Base-by-base conservation (phyloP, 1,139 yeast species). In the Eremothecium sinecaudum region DNA sequence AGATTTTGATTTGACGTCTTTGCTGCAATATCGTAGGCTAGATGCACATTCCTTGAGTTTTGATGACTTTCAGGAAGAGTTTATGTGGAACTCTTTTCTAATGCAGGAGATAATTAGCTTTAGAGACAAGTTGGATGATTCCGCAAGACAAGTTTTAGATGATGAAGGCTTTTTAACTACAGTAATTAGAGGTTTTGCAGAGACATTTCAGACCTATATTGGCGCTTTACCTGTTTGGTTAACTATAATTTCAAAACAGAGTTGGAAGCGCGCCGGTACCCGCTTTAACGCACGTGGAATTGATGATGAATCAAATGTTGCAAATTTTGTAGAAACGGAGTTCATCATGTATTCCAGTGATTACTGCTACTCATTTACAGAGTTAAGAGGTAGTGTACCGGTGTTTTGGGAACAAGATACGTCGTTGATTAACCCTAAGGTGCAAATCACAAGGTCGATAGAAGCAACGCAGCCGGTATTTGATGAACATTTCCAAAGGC, bases 391-490 rank as follows among this genome's bases (percentile, higher is more conserved):
- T 2, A 81, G 94, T 11, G 90, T 90, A 3, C 98, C 99, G 0
- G 69, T 92, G 1, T 92, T 92, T 53, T 92, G 98, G 98, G 98
- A 92, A 55, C 99, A 92, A 56, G 97, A 87, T 50, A 76, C 93
- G 1, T 62, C 78, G n/a, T 53, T 75, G 31, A 79, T 90, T 12
- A 77, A 78, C 46, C 87, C 92, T 13, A 90, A 87, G 55, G 83
- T 90, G 33, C 80, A 82, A 24, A 69, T 92, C 9, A 86, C 96
- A 0, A 67, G 98, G 48, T 82, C 95, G 1, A 61, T 71, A 18
- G 97, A 86, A 45, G 98, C 97, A 1, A 78, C 97, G 0, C 94
- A 84, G 50, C 93, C 95, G 0, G 75, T 90, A 2, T 87, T 90
- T 51, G 77, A 81, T 45, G 69, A 71, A 39, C 99, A 92, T 59